phyloP scores from a whole-genome alignment of 768 basidiomycete genomes.

The Sporobolomyces phaffii region DNA sequence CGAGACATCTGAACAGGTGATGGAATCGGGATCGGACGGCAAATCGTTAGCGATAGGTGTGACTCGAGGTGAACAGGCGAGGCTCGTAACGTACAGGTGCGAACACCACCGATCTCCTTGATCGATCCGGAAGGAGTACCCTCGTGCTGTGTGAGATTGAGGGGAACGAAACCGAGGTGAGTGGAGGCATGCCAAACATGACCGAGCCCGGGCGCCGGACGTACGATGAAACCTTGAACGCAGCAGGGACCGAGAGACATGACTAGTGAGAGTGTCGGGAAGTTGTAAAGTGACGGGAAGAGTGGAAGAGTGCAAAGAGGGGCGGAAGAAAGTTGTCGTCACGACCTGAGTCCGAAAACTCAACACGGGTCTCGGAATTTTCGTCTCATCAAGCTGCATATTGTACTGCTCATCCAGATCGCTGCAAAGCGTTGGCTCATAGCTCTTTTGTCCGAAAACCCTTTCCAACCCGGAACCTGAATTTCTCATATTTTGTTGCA shows the following conservation, averaged over 20 bases:
- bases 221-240: conserved; percentile 22
- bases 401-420: too few species aligned
- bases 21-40: too few species aligned
- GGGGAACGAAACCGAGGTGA: neutral
- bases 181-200: neutral
- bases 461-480: too few species aligned
- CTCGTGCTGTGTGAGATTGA: conserved; percentile 26
- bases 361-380: neutral
- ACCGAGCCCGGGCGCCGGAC: neutral
- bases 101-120: conserved; percentile 53
- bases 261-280: neutral
- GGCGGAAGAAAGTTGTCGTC: too few species aligned
- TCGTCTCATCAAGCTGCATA: too few species aligned
- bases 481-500: too few species aligned
- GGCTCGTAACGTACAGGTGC: conserved; percentile 48
- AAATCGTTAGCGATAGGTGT: too few species aligned
- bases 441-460: too few species aligned
- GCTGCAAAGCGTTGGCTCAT: too few species aligned
- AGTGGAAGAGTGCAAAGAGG: neutral
- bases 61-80: too few species aligned
- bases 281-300: neutral
- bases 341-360: neutral
- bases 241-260: conserved; percentile 34
- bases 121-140: conserved; percentile 48
- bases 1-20: conserved; percentile 48